These are phyloP conservation scores for Citrus mangshanensis DNA, from an alignment of 345 rosid genomes.

Conservation along the genomic window DNA sequence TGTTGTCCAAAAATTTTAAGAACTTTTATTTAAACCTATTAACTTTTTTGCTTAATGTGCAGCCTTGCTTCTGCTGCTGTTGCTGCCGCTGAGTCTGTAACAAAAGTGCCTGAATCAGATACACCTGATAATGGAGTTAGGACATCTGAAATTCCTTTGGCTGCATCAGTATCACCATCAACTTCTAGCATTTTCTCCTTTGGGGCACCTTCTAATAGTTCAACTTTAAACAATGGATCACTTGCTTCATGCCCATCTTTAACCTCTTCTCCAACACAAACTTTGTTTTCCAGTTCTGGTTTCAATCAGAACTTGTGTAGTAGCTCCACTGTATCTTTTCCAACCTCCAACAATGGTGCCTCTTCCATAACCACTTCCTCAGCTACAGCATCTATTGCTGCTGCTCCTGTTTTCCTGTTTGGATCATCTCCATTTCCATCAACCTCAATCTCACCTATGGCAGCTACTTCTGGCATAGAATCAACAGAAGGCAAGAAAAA, in stretches of 20 bases:
- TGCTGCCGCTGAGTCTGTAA: conserved; percentile 27
- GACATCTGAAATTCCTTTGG: conserved; percentile 27
- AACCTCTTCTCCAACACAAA: conserved; percentile 25
- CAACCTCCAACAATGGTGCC: conserved; percentile 16
- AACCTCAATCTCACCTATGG: conserved; percentile 26
- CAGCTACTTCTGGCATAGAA: conserved; percentile 27
- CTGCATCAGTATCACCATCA: conserved; percentile 35
- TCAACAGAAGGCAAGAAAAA: conserved; percentile 40
- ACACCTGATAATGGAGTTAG: conserved; percentile 26
- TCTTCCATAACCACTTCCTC: conserved; percentile 22
- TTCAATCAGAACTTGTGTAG: conserved; percentile 31
- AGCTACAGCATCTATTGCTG: conserved; percentile 35
- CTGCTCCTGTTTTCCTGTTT: conserved; percentile 39
- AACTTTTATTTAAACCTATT: not conserved
- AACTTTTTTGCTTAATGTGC: conserved; percentile 24
- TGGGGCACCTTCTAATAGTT: conserved; percentile 28
- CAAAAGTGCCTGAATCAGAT: conserved; percentile 38
- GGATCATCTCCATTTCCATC: conserved; percentile 40
- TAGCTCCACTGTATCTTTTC: conserved; percentile 20
- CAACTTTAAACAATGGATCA: conserved; percentile 40
- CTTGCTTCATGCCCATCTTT: conserved; percentile 29
- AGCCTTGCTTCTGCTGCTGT: conserved; percentile 40
- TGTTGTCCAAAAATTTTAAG: not conserved
- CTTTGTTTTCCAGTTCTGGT: conserved; percentile 23
- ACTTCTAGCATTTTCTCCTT: conserved; percentile 41